These are phyloP conservation scores for Picochlorum sp. DNA, from an alignment of 139 green algal genomes.

Conservation along the genomic window DNA sequence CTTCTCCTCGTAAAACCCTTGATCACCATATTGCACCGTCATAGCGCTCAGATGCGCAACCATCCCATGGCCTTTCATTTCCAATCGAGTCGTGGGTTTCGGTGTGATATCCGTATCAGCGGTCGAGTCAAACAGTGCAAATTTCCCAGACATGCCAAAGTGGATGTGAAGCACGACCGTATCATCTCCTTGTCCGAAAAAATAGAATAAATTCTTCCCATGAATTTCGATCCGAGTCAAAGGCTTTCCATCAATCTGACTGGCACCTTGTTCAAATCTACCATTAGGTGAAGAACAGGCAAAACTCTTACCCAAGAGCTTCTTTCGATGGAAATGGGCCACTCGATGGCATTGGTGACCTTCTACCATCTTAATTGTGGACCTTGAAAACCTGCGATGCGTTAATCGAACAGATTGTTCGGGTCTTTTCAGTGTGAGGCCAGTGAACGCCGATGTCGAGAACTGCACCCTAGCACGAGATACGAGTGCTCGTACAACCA, in stretches of 20 bases:
- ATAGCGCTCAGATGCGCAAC: slow-evolving; percentile 68
- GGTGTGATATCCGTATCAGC: slow-evolving; percentile 3
- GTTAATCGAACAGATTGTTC: neutral
- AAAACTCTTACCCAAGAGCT: slow-evolving; percentile 51
- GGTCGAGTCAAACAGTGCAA: slow-evolving; percentile 11
- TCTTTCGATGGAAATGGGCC: slow-evolving; percentile 42
- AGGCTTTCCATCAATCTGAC: slow-evolving; percentile 39
- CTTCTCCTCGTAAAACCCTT: slow-evolving; percentile 45
- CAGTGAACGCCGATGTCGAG: too few species aligned
- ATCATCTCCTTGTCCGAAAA: slow-evolving; percentile 39
- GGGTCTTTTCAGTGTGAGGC: too few species aligned
- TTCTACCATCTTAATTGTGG: slow-evolving; percentile 51
- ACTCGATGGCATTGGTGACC: slow-evolving; percentile 71
- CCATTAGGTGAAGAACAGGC: slow-evolving; percentile 59
- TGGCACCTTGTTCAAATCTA: slow-evolving; percentile 58
- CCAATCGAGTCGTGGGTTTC: slow-evolving; percentile 50
- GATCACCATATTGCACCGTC: slow-evolving; percentile 55
- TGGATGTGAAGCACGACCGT: slow-evolving; percentile 62
- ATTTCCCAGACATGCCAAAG: slow-evolving; percentile 69
- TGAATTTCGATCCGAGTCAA: slow-evolving; percentile 61
- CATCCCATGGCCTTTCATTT: slow-evolving; percentile 21
- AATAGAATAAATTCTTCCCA: slow-evolving; percentile 84
- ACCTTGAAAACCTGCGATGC: neutral
- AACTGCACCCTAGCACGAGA: too few species aligned
- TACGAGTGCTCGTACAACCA: too few species aligned